These are phyloP conservation scores for Ustilago vetiveriae DNA, from an alignment of 1,284 basidiomycete species.

Conservation along the genomic window DNA sequence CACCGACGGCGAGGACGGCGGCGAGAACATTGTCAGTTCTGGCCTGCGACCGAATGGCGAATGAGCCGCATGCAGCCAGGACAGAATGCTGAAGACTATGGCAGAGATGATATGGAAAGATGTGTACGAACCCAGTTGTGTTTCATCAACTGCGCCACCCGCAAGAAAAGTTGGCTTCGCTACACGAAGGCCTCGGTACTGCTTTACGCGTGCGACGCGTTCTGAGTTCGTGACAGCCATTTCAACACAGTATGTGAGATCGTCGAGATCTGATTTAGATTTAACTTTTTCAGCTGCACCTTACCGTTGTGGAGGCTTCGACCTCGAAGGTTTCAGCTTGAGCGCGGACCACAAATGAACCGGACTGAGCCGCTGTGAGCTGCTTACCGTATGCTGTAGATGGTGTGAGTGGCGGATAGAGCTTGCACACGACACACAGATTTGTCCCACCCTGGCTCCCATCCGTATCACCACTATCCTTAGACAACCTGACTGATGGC, in stretches of 20 bases:
- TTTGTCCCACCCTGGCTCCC: background rate
- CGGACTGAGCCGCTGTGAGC: background rate
- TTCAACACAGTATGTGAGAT: too few species aligned
- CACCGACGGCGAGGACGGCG: conserved; percentile 37
- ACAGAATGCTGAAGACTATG: too few species aligned
- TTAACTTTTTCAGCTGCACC: too few species aligned
- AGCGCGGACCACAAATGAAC: conserved; percentile 4
- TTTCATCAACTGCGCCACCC: too few species aligned
- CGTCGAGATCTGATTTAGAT: too few species aligned
- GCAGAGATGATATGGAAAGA: too few species aligned
- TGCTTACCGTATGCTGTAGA: conserved; percentile 29
- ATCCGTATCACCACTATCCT: background rate
- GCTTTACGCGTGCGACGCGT: conserved; percentile 43
- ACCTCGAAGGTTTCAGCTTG: background rate
- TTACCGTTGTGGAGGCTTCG: conserved; percentile 27
- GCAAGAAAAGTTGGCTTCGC: too few species aligned
- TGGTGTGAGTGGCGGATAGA: too few species aligned
- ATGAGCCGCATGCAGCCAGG: background rate
- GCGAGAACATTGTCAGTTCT: conserved; percentile 23
- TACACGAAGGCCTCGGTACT: too few species aligned
- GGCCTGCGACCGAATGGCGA: background rate
- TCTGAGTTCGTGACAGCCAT: background rate
- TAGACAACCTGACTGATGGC: conserved; percentile 16
- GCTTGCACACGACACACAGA: conserved; percentile 27
- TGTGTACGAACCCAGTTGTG: too few species aligned